Base-by-base conservation (phyloP, 2,329 filamentous ascomycete genomes). In the Ceratocystis lukuohia region DNA sequence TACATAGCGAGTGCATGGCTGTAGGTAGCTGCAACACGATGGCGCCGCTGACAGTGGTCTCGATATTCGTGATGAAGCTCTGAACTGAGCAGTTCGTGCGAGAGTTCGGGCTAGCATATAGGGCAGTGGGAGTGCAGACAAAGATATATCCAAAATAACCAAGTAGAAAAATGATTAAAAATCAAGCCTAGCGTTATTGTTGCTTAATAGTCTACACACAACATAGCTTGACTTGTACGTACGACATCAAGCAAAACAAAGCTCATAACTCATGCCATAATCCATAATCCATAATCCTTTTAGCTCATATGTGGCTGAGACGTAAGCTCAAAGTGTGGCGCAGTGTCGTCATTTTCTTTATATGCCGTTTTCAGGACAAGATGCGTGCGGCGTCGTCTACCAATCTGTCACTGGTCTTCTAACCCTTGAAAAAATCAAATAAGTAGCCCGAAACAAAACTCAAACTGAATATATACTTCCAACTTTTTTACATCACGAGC, bases 31-130 rank as follows among this genome's bases (percentile, higher is more conserved):
- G 22, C 28, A 61, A 61, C 45, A 67, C 45, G 62, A 45, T 53
- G 41, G 56, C 45, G 33, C 25, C 22, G 45, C 45, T 20, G 25
- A 5, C 30, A 37, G 30, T 20, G 22, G 22, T 65, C 62, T 65
- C 12, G 25, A 28, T 10, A 15, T 50, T 59, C 20, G 30, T 33
- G 53, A 22, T n/a, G 28, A 61, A 46, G 66, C 17, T 28, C 62
- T 37, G 25, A 65, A 41, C 33, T 28, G 50, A 22, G 53, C 44
- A 22, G 62, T 22, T 17, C 50, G 41, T 17, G 59, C 37, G 7
- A 65, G n/a, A 22, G 62, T 62, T 44, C 53, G 50, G 44, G 62
- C n/a, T 17, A 33, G 15, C 66, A 67, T 67, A n/a, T n/a, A 22
- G 61, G 22, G 53, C 22, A 37, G 33, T 3, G 33, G 33, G 25